Conservation (phyloP, 2,329 filamentous ascomycete genomes). For the Lecanicillium sp. region DNA sequence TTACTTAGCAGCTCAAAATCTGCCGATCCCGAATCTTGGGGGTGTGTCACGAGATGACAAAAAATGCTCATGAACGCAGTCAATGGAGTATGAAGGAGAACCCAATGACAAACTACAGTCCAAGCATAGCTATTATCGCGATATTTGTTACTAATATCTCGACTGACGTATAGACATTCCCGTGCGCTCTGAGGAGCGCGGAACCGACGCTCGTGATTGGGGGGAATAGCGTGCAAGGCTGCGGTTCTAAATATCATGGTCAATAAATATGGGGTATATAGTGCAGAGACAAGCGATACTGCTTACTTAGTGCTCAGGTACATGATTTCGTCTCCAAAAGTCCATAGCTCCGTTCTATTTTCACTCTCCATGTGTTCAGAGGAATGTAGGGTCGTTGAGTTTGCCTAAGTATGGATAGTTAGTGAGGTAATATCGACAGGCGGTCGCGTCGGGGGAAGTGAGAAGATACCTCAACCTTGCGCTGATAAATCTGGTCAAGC, state of each 20-base stretch:
- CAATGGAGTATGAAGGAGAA: conserved; percentile 2
- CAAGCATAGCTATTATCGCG: conserved; percentile 1
- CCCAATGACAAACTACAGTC: conserved; percentile 3
- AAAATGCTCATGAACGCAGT: conserved; percentile 5
- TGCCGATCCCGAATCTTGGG: not conserved
- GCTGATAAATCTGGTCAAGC: conserved; percentile 2
- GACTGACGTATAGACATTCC: not conserved
- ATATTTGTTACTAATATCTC: conserved; percentile 3
- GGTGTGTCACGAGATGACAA: not conserved
- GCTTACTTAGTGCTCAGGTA: conserved; percentile 3
- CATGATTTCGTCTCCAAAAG: conserved; percentile 1
- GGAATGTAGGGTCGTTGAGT: not conserved
- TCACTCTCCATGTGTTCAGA: not conserved
- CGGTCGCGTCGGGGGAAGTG: not conserved
- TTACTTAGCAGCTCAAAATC: conserved; percentile 1
- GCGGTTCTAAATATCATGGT: not conserved
- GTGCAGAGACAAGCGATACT: not conserved
- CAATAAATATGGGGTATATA: not conserved
- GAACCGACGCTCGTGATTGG: conserved; percentile 1
- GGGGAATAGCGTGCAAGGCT: conserved; percentile 3
- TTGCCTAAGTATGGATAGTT: not conserved
- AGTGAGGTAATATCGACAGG: not conserved
- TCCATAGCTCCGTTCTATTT: conserved; percentile 2
- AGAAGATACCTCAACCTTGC: conserved; percentile 2
- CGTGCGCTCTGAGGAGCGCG: conserved; percentile 1